Evolutionary conservation across 2,329 filamentous ascomycete genomes (phyloP), one percentile per base, ranked within the genome.

Genomic region (Fusarium sp.): DNA sequence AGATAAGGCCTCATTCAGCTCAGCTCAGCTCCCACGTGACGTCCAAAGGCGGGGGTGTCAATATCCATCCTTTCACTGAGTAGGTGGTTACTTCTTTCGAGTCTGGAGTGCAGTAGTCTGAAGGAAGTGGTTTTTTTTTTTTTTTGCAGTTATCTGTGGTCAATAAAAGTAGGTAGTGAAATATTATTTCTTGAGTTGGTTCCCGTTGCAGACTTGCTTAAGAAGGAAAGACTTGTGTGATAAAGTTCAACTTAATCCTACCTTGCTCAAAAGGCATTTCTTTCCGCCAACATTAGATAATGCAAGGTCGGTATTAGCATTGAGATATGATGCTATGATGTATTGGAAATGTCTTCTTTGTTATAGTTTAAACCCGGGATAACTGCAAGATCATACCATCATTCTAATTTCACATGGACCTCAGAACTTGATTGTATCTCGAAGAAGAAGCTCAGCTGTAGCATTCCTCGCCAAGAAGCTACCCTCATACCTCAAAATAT

Each of bases 401-500:
- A 38, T 56, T 57, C 33, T n/a, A 36, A n/a, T 38, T 29, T 56
- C 16, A 24, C 10, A 31, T 27, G 10, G 6, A 36, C 35, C 49
- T 63, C 10, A 66, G 17, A 66, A 27, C 17, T 55, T 51, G 17
- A 61, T 62, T 31, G 46, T 44, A 56, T 62, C 63, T 31, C 57
- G 46, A 35, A 66, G 42, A 29, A 66, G 27, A 55, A 66, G 63
- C 31, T 61, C 56, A 29, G 63, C 63, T 33, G 36, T 66, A 33
- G 63, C 63, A 38, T 66, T 66, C 16, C 57, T 55, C 29, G 57
- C 66, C n/a, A 69, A 38, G 20, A 66, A 69, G 14, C 62, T 61
- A 14, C 51, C 62, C 51, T 69, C 66, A 11, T 66, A 69, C 55
- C 63, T 66, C 44, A 69, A 46, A 29, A 69, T 12, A 36, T 66